These are phyloP conservation scores for Talaromyces wortmannii DNA, from an alignment of 495 filamentous ascomycete genomes.

Conservation along the genomic window DNA sequence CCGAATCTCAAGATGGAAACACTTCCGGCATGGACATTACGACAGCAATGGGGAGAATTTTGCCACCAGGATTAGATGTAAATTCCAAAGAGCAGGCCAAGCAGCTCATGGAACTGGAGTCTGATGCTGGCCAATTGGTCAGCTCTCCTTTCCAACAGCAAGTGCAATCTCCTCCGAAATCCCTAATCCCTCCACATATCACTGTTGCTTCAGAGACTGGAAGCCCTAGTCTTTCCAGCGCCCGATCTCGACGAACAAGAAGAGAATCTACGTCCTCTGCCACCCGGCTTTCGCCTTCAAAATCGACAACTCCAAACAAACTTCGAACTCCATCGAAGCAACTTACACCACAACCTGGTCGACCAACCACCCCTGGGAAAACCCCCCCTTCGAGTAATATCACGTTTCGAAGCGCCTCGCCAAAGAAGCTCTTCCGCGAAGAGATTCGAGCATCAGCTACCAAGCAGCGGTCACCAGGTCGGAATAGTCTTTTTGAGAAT, in stretches of 20 bases:
- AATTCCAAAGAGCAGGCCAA: conserved; percentile 44
- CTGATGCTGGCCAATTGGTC: conserved; percentile 43
- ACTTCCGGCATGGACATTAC: conserved; percentile 56
- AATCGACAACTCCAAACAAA: conserved; percentile 22
- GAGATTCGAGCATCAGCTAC: conserved; percentile 36
- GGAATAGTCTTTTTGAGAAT: conserved; percentile 52
- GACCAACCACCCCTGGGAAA: conserved; percentile 45
- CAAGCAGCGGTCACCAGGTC: conserved; percentile 25
- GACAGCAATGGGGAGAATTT: conserved; percentile 49
- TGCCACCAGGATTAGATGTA: conserved; percentile 31
- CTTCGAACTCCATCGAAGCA: conserved; percentile 43
- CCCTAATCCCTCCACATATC: conserved; percentile 23
- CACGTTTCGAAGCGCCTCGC: conserved; percentile 40
- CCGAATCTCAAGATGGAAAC: conserved; percentile 35
- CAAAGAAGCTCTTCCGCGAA: conserved; percentile 46
- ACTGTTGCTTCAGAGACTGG: conserved; percentile 50
- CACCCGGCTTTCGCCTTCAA: conserved; percentile 15
- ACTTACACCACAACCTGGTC: conserved; percentile 42
- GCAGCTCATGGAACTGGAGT: conserved; percentile 53
- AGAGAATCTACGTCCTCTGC: conserved; percentile 28
- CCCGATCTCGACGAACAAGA: conserved; percentile 46
- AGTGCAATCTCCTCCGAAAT: conserved; percentile 23
- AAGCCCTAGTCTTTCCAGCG: conserved; percentile 50
- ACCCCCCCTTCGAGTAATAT: conserved; percentile 44
- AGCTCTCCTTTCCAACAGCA: conserved; percentile 47